Base-by-base conservation (phyloP, 1,284 basidiomycete species). In the Papiliotrema terrestris region DNA sequence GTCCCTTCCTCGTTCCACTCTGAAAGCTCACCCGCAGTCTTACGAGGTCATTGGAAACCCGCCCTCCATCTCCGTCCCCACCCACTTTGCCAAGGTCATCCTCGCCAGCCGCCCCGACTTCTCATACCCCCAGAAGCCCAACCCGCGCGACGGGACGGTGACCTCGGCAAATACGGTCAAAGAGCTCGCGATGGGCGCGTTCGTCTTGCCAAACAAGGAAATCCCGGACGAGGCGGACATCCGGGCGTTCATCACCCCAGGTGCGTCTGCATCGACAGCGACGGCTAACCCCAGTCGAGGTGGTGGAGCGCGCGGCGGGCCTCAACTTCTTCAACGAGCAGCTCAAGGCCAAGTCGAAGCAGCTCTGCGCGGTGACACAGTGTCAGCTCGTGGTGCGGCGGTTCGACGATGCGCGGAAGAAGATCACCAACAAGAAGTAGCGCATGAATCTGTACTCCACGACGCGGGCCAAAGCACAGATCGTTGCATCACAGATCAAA, bases 71-170 rank as follows among this genome's bases (percentile, higher is more conserved):
- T 81, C 88, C 35, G 96, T 98, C 8, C 96, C 96, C 0, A 98
- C 96, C 4, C 96, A 99, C 73, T 98, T 98, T 74, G 95, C 95
- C 35, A 98, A 98, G 77, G 93, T 98, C 29, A 85, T 98, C 25
- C 81, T 97, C 51, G 84, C 89, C 1, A 83, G 89, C 0, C 83
- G 83, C 62, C 85, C 89, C 0, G 81, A 84, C 20, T 90, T 87
- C 2, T 83, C 87, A 0, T 82, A 82, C 37, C 86, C 83, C 0
- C 88, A 89, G 13, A 79, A 86, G 46, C 64, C 67, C 22, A 60
- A 63, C 20, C 35, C 67, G 11, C 20, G 45, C 2, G 65, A 66
- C 38, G 59, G 59, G 45, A 46, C 55, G 26, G 57, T 71, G 20
- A 68, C 71, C 1, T 68, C 67, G 5, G 36, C 60, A 19, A 55